Conservation (phyloP, 495 filamentous ascomycete genomes). For the Xylaria castorea region DNA sequence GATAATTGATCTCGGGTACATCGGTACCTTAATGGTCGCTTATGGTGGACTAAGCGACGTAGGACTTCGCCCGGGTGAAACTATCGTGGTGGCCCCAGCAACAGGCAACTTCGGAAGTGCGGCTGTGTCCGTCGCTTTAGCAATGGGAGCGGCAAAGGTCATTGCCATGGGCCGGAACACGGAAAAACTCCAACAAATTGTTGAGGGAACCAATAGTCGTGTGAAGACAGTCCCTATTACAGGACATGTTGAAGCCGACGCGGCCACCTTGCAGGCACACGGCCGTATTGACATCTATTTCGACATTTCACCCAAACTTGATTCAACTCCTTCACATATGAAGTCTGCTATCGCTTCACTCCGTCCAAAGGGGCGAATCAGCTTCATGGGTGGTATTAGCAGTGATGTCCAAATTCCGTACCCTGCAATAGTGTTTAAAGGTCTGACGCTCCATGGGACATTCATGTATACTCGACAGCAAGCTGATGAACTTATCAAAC, state of each 20-base stretch:
- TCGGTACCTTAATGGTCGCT: constrained; percentile 44
- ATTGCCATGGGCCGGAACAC: constrained; percentile 56
- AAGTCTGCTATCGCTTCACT: constrained; percentile 48
- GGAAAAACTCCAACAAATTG: constrained; percentile 28
- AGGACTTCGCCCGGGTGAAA: constrained; percentile 55
- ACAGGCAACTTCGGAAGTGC: constrained; percentile 55
- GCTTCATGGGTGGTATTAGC: constrained; percentile 52
- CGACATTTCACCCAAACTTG: constrained; percentile 53
- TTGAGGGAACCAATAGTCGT: background rate
- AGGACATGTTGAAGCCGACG: constrained; percentile 43
- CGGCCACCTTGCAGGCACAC: background rate
- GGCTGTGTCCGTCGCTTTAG: constrained; percentile 52
- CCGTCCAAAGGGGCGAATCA: constrained; percentile 44
- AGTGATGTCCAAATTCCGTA: constrained; percentile 44
- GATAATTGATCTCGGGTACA: constrained; percentile 34
- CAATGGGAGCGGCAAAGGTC: constrained; percentile 56
- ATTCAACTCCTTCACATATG: constrained; percentile 46
- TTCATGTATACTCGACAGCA: constrained; percentile 53
- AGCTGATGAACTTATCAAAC: constrained; percentile 37
- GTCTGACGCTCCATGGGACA: constrained; percentile 48
- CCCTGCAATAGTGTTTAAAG: constrained; percentile 42
- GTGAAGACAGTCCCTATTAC: constrained; percentile 32
- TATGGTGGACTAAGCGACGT: constrained; percentile 58
- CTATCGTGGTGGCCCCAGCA: constrained; percentile 56
- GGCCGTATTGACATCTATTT: constrained; percentile 49